Evolutionary conservation across 23 red algal species (phyloP).

Genomic region (Cyanidium caldarium): DNA sequence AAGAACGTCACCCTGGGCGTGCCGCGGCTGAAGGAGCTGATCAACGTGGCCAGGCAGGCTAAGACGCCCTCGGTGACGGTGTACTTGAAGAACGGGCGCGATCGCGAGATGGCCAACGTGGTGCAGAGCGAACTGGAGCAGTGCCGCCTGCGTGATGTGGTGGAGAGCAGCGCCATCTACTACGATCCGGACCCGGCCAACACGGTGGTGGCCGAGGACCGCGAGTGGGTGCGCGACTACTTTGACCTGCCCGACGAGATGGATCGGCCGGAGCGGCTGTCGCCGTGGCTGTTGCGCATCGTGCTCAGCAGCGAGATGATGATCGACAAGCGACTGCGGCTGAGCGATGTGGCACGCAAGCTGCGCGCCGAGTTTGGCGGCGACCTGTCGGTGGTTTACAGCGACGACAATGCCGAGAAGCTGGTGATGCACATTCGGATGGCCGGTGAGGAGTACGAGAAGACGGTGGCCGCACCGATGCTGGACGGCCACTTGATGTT

Average conservation of each 20-base stretch:
- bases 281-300: conserved; percentile 80
- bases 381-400: conserved; percentile 71
- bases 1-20: conserved; percentile 99
- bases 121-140: conserved; percentile 82
- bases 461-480: not conserved
- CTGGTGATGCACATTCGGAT: conserved; percentile 75
- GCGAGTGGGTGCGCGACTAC: conserved; percentile 53
- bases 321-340: conserved; percentile 54
- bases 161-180: conserved; percentile 66
- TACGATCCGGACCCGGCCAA: conserved; percentile 74
- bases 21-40: conserved; percentile 90
- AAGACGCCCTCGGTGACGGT: conserved; percentile 98
- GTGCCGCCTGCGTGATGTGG: conserved; percentile 71
- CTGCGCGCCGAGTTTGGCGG: conserved; percentile 72
- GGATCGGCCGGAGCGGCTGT: conserved; percentile 9
- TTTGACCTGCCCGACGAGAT: conserved; percentile 59
- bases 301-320: conserved; percentile 58
- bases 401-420: conserved; percentile 80
- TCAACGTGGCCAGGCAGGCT: conserved; percentile 78
- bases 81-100: conserved; percentile 51
- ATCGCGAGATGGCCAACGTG: conserved; percentile 68
- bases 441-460: conserved; percentile 30
- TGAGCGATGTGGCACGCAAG: conserved; percentile 49
- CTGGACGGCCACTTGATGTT: not conserved
- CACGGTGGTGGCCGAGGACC: conserved; percentile 71